Conservation (phyloP, 2,329 filamentous ascomycete species). For the Sphaceloma murrayae region DNA sequence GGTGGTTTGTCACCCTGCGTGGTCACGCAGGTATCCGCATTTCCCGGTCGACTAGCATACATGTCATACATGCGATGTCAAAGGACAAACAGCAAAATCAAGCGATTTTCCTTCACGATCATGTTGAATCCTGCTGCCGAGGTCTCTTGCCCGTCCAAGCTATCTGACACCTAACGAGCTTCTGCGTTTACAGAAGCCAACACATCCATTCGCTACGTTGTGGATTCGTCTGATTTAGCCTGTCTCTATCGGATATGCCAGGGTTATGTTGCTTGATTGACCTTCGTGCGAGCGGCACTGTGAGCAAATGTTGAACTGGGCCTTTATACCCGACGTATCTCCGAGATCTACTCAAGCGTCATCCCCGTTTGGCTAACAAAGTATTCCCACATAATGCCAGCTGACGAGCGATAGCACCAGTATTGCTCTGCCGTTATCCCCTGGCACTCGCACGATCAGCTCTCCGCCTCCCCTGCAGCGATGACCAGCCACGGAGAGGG, state of each 20-base stretch:
- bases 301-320: too few relatives aligned
- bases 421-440: too few relatives aligned
- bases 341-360: too few relatives aligned
- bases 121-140: background rate
- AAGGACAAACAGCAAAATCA: constrained; percentile 15
- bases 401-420: background rate
- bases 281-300: too few relatives aligned
- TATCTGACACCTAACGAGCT: too few relatives aligned
- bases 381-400: background rate
- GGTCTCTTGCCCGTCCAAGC: too few relatives aligned
- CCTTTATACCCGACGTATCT: too few relatives aligned
- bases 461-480: background rate
- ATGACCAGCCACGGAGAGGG: constrained; percentile 16
- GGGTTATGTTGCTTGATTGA: too few relatives aligned
- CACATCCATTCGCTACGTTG: too few relatives aligned
- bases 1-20: constrained; percentile 12
- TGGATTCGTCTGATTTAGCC: too few relatives aligned
- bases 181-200: too few relatives aligned
- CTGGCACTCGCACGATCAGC: background rate
- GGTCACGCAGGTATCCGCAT: constrained; percentile 12
- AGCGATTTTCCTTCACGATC: constrained; percentile 11
- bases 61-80: constrained; percentile 10
- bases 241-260: too few relatives aligned
- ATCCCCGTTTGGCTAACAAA: background rate
- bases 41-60: constrained; percentile 14